These are phyloP conservation scores for Blakeslea trispora DNA, from an alignment of 371 early-diverging fungal genomes.

Conservation along the genomic window DNA sequence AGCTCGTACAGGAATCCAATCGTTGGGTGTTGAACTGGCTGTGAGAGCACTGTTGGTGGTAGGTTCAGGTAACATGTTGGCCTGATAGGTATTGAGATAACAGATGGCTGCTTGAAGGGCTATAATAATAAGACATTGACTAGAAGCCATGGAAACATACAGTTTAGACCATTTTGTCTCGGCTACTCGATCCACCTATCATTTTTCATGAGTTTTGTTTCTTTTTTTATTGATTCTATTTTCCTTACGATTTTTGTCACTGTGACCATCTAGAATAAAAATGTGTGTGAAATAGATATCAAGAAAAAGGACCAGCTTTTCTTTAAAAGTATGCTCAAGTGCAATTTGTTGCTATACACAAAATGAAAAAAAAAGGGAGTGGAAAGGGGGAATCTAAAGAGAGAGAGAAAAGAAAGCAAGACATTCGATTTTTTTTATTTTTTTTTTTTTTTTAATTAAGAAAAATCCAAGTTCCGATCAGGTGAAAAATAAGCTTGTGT, in stretches of 20 bases:
- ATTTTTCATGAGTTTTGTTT: not conserved
- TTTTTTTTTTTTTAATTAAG: slow-evolving; percentile 2
- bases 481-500: not conserved
- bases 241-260: slow-evolving; percentile 5
- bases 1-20: slow-evolving; percentile 15
- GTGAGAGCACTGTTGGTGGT: slow-evolving; percentile 8
- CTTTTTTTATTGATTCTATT: not conserved
- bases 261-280: slow-evolving; percentile 1
- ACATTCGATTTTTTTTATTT: too few species aligned
- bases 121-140: slow-evolving; percentile 27
- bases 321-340: not conserved
- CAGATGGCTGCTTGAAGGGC: slow-evolving; percentile 26
- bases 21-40: slow-evolving; percentile 7
- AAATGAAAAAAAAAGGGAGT: not conserved
- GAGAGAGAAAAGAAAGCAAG: slow-evolving; percentile 3
- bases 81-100: slow-evolving; percentile 23
- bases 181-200: slow-evolving; percentile 24
- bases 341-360: not conserved
- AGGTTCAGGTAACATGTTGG: slow-evolving; percentile 15
- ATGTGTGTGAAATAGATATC: not conserved
- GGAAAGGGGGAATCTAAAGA: not conserved
- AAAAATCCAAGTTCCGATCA: not conserved
- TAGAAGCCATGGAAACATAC: slow-evolving; percentile 24
- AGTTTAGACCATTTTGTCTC: slow-evolving; percentile 36
- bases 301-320: slow-evolving; percentile 1